Evolutionary conservation across 352 stramenopile species (phyloP).

Genomic region (Phytophthora crassamura): DNA sequence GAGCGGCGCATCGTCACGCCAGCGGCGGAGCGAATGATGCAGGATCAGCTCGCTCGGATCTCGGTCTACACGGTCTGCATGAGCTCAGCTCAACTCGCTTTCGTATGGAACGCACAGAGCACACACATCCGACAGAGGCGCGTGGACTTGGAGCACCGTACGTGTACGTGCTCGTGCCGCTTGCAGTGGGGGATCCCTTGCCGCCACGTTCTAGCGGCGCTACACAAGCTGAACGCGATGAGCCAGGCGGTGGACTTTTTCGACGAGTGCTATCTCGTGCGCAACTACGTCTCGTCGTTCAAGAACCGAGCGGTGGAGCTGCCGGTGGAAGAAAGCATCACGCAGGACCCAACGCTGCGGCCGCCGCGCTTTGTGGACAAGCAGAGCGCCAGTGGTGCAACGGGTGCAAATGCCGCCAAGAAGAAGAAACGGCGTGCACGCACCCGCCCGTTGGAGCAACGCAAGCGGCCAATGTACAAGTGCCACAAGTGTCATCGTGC

Average conservation of each 20-base stretch:
- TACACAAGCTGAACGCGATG: constrained; percentile 46
- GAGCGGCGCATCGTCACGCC: constrained; percentile 53
- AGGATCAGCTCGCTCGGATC: constrained; percentile 47
- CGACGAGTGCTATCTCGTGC: constrained; percentile 57
- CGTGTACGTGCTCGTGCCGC: constrained; percentile 51
- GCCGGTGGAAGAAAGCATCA: constrained; percentile 46
- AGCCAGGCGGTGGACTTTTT: constrained; percentile 50
- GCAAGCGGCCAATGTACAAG: constrained; percentile 61
- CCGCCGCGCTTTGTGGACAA: constrained; percentile 38
- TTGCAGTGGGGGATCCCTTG: constrained; percentile 54
- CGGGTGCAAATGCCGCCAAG: constrained; percentile 6
- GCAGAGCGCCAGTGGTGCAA: constrained; percentile 1
- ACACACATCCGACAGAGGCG: constrained; percentile 51
- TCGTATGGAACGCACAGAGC: constrained; percentile 54
- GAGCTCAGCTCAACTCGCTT: constrained; percentile 51
- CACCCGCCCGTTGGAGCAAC: constrained; percentile 36
- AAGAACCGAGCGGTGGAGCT: constrained; percentile 50
- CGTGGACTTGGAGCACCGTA: constrained; percentile 55
- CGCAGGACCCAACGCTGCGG: constrained; percentile 36
- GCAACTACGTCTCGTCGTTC: constrained; percentile 50
- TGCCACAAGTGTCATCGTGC: constrained; percentile 55
- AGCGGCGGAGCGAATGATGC: constrained; percentile 52
- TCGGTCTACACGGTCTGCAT: constrained; percentile 51
- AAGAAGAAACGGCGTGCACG: constrained; percentile 45
- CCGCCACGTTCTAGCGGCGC: constrained; percentile 46